Evolutionary conservation across 2,329 filamentous ascomycete genomes (phyloP).

Genomic region (Monosporascus sp.): DNA sequence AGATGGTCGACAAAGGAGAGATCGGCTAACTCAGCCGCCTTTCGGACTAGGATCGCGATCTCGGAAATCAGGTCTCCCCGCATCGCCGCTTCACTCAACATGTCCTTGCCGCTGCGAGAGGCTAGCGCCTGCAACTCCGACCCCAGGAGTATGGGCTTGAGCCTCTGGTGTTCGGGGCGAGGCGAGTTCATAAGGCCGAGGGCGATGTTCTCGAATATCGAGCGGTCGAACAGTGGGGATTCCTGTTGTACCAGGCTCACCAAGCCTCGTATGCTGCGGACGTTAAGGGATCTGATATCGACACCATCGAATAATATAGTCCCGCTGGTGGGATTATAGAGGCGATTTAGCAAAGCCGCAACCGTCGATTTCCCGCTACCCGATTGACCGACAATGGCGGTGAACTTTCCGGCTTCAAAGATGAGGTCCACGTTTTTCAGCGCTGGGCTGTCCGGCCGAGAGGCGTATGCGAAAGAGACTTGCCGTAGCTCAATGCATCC

Average conservation of each 20-base stretch:
- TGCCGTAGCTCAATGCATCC: constrained; percentile 17
- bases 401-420: constrained; percentile 26
- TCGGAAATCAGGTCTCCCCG: constrained; percentile 25
- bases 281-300: constrained; percentile 38
- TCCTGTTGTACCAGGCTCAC: constrained; percentile 42
- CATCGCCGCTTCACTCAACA: constrained; percentile 12
- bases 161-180: constrained; percentile 29
- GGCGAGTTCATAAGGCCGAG: constrained; percentile 42
- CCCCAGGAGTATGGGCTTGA: constrained; percentile 35
- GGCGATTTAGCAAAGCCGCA: constrained; percentile 43
- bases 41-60: constrained; percentile 38
- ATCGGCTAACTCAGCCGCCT: constrained; percentile 50
- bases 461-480: constrained; percentile 41
- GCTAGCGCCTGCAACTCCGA: constrained; percentile 40
- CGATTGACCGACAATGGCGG: constrained; percentile 36
- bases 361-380: constrained; percentile 26
- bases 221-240: constrained; percentile 38
- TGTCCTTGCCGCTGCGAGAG: constrained; percentile 18
- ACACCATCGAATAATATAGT: constrained; percentile 38
- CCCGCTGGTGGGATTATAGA: constrained; percentile 49
- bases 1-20: constrained; percentile 45
- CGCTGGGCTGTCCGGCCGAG: constrained; percentile 29
- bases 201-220: constrained; percentile 45
- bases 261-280: constrained; percentile 34
- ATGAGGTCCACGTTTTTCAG: constrained; percentile 19